These are phyloP conservation scores for Aspergillus ostianus DNA, from an alignment of 495 filamentous ascomycete genomes.

Conservation along the genomic window DNA sequence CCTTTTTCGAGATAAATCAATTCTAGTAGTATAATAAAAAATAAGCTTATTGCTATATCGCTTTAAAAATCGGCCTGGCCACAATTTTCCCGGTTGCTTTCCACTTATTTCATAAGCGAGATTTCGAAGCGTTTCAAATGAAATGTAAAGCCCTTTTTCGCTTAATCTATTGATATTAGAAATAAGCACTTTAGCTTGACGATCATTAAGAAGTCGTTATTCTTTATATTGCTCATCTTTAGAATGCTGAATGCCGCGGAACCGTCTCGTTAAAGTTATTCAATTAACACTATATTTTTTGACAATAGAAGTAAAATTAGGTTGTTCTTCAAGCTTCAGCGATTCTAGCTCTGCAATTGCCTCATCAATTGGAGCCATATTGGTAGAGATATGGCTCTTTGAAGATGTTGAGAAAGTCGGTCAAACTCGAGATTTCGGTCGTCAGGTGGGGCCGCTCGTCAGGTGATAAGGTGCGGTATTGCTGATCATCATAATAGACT, in stretches of 20 bases:
- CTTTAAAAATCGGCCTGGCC: not conserved
- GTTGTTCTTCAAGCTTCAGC: not conserved
- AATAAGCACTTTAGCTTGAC: not conserved
- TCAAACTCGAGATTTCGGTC: not conserved
- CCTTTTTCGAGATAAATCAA: not conserved
- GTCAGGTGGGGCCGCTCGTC: not conserved
- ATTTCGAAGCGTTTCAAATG: not conserved
- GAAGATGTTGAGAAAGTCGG: not conserved
- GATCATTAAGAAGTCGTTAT: conserved; percentile 1
- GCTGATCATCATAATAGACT: too few species aligned
- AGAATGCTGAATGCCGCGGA: not conserved
- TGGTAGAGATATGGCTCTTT: conserved; percentile 1
- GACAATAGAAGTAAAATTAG: not conserved
- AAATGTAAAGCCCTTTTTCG: not conserved
- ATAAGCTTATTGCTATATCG: not conserved
- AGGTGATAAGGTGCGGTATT: not conserved
- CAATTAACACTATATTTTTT: not conserved
- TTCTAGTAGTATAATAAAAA: conserved; percentile 3
- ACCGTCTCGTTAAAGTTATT: not conserved
- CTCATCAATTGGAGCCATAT: conserved; percentile 2
- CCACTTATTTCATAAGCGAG: not conserved
- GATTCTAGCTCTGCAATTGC: not conserved
- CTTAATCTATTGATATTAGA: not conserved
- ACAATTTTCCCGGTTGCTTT: conserved; percentile 1
- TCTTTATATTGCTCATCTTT: not conserved